Evolutionary conservation across 352 stramenopile species (phyloP).

Genomic region (Phytophthora pseudosyringae): DNA sequence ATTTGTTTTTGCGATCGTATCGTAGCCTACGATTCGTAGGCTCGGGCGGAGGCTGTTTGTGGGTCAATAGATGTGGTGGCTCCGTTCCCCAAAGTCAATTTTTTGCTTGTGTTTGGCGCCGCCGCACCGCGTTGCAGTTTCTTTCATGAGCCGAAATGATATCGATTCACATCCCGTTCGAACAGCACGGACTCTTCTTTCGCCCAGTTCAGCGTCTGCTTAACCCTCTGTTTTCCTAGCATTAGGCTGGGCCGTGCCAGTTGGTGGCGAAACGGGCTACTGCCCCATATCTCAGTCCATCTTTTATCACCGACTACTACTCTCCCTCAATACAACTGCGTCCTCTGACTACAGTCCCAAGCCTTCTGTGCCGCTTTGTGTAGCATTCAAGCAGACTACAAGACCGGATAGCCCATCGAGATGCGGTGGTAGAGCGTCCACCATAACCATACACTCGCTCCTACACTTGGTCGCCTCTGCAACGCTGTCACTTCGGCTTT

Average conservation of each 20-base stretch:
- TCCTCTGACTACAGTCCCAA: conserved; percentile 5
- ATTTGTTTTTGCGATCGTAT: conserved; percentile 18
- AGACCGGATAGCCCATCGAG: conserved; percentile 18
- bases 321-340: conserved; percentile 4
- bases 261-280: conserved; percentile 7
- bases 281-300: conserved; percentile 14
- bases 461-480: conserved; percentile 23
- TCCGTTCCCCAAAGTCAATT: neutral
- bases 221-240: conserved; percentile 30
- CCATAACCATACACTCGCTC: neutral
- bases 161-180: conserved; percentile 29
- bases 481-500: conserved; percentile 36
- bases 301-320: neutral
- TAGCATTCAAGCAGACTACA: conserved; percentile 15
- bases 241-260: conserved; percentile 8
- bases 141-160: conserved; percentile 35
- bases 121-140: conserved; percentile 4
- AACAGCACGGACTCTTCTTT: conserved; percentile 29
- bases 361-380: neutral
- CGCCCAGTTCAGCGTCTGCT: neutral
- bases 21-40: neutral
- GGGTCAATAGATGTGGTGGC: conserved; percentile 38
- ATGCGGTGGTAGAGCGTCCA: conserved; percentile 32
- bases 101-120: neutral
- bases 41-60: conserved; percentile 13